Base-by-base conservation (phyloP, 352 stramenopile genomes). In the Phytophthora ohioensis region DNA sequence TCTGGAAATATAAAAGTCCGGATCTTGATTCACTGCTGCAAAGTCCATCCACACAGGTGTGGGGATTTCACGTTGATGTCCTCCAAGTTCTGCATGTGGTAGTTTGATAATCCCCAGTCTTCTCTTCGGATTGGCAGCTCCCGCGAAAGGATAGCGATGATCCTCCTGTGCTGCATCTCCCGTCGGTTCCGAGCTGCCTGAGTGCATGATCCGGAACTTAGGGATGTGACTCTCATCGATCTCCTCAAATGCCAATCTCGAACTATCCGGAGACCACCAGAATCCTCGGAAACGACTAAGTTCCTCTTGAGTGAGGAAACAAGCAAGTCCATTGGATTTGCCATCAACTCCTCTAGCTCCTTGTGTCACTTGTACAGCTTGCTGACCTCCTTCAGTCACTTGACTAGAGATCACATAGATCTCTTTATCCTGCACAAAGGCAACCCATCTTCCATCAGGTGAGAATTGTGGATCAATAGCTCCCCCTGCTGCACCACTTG, bases 241-340 rank as follows among this genome's bases (percentile, higher is more conserved):
- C 65, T 95, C 78, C 61, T 94, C 90, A 65, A 98, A 98, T 11
- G 94, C 86, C 53, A 99, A 79, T 45, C 80, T 73, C 3, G 78
- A 67, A 41, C 86, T 95, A 77, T 98, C 90, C 0, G 91, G 89
- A 21, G 90, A 92, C 93, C 94, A 99, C 97, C 97, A 99, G 81
- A 98, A 99, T 48, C 97, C 97, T 43, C 91, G 79, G 81, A 98
- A 99, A 34, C 97, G 91, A 71, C 97, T 96, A 73, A 99, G 96
- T 79, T 99, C 97, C 79, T 99, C 97, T 71, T 99, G 95, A 6
- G 97, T 98, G 9, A 99, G 71, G 78, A 98, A 99, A 78, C 98
- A 98, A n/a, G 97, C 97, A 11, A 99, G 67, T 2, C 97, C 97
- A 78, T 99, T 95, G 30, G 87, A 97, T 47, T 91, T 87, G 31